phyloP scores from a whole-genome alignment of 768 basidiomycete species.

The Clitopilus hobsonii region DNA sequence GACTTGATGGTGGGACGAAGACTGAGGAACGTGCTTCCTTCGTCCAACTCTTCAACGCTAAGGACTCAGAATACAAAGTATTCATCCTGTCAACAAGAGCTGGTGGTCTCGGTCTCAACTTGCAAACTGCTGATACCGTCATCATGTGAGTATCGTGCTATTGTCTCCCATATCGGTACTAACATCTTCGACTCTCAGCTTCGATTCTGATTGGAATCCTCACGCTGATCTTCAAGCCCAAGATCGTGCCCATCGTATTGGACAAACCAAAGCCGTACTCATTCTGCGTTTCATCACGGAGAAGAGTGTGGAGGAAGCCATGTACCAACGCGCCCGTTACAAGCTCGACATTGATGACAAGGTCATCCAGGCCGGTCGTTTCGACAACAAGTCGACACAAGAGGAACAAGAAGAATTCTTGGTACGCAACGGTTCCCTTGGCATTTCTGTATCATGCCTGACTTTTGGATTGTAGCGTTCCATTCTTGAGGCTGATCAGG shows the following conservation, averaged over 20 bases:
- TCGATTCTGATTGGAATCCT: constrained; percentile 92
- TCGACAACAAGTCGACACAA: constrained; percentile 97
- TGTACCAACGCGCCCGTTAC: constrained; percentile 90
- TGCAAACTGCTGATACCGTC: constrained; percentile 96
- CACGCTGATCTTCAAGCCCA: constrained; percentile 99
- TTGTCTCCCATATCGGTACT: neutral
- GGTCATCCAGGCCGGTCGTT: constrained; percentile 98
- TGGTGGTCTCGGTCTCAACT: constrained; percentile 89
- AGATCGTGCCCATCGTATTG: constrained; percentile 99
- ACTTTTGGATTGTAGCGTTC: constrained; percentile 54
- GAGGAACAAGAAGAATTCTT: constrained; percentile 97
- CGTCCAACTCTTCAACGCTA: constrained; percentile 86
- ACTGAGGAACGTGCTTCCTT: constrained; percentile 90
- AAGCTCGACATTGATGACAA: constrained; percentile 99
- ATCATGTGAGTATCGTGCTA: constrained; percentile 63
- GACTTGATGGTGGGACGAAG: constrained; percentile 95
- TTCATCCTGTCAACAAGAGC: constrained; percentile 94
- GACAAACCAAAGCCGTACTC: constrained; percentile 96
- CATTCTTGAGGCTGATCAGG: constrained; percentile 85
- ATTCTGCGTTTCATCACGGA: constrained; percentile 97
- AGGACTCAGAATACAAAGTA: constrained; percentile 79
- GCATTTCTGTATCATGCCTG: constrained; percentile 3
- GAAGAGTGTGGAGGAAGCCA: constrained; percentile 97
- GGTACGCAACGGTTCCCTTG: constrained; percentile 39
- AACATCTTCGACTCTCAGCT: constrained; percentile 34